A percentile compares a stretch with the other conserved stretches of the same genome.
These are phyloP conservation scores for Forsythia viridissima DNA, from an alignment of 257 asterid species.

Conservation along the genomic window DNA sequence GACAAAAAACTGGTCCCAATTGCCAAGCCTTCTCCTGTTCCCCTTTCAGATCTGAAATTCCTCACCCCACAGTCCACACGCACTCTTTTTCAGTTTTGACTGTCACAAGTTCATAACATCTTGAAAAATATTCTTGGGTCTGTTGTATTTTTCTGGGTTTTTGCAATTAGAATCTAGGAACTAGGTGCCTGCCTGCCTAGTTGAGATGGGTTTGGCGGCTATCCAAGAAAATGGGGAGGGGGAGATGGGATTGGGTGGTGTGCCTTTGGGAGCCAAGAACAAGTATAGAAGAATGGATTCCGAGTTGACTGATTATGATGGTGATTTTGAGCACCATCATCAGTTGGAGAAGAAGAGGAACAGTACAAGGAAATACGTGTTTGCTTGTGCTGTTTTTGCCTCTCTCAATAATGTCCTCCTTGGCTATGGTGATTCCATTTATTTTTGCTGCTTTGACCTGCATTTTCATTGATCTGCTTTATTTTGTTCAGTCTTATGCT, in stretches of 20 bases:
- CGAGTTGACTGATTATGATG: constrained; percentile 37
- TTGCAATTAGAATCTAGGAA: not conserved
- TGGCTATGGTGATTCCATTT: constrained; percentile 67
- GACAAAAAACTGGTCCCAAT: not conserved
- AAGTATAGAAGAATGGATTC: constrained; percentile 76
- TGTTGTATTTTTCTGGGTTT: not conserved
- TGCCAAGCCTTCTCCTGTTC: not conserved
- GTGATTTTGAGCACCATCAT: constrained; percentile 44
- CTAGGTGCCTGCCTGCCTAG: not conserved
- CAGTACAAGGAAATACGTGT: constrained; percentile 68
- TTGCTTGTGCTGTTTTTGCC: constrained; percentile 95
- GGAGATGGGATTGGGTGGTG: constrained; percentile 43
- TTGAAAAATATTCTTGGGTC: too few relatives aligned
- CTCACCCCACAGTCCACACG: not conserved
- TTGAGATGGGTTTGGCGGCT: constrained; percentile 52
- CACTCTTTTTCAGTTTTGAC: not conserved
- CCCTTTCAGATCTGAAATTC: constrained; percentile 19
- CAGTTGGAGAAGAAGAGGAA: constrained; percentile 54
- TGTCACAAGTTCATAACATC: not conserved
- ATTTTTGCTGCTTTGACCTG: not conserved
- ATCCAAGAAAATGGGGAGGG: constrained; percentile 56
- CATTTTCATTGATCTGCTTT: constrained; percentile 1
- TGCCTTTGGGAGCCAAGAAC: constrained; percentile 56
- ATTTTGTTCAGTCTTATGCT: not conserved
- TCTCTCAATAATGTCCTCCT: constrained; percentile 91